These are phyloP conservation scores for Ganoderma lucidum DNA, from an alignment of 1,284 basidiomycete genomes.

Conservation along the genomic window DNA sequence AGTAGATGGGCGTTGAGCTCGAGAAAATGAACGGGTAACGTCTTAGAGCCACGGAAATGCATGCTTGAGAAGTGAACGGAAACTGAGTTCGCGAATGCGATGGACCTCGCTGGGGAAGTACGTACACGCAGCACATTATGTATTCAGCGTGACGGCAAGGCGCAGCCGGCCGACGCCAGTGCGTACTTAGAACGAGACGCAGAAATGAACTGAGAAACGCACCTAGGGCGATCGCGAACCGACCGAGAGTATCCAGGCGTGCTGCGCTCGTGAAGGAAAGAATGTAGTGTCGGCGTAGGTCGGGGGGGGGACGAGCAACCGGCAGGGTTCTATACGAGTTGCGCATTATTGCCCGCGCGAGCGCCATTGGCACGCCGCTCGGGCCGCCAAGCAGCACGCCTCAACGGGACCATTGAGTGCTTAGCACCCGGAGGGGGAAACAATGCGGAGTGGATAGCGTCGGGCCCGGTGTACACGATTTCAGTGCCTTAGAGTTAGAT, in stretches of 20 bases:
- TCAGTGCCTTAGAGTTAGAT: neutral
- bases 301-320: neutral
- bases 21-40: neutral
- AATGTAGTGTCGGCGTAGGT: neutral
- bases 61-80: neutral
- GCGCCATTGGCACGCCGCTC: neutral
- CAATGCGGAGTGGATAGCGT: neutral
- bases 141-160: constrained; percentile 1
- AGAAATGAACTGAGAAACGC: neutral
- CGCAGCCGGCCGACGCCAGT: neutral
- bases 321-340: neutral
- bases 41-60: neutral
- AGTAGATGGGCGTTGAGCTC: too few relatives aligned
- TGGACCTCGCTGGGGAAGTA: neutral
- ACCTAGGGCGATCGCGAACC: constrained; percentile 8
- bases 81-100: neutral
- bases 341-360: neutral
- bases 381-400: neutral
- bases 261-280: neutral
- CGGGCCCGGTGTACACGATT: neutral
- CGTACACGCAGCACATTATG: neutral
- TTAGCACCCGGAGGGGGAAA: neutral
- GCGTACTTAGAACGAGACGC: neutral
- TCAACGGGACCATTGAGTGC: neutral
- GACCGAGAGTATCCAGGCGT: neutral